Evolutionary conservation across 495 filamentous ascomycete species (phyloP).

Genomic region (Diplogelasinospora grovesii): DNA sequence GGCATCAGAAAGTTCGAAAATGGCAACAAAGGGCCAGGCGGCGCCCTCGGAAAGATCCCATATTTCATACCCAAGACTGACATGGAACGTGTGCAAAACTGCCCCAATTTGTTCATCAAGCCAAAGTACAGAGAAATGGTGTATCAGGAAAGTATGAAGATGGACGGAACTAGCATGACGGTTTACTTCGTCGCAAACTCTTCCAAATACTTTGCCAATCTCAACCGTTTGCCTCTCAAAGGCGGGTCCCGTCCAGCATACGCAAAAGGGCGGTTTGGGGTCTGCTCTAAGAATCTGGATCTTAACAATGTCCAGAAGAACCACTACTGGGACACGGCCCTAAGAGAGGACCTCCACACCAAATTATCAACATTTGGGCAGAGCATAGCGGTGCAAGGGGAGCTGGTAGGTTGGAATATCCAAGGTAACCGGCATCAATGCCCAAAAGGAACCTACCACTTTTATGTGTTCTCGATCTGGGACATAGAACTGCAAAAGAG

Average conservation of each 20-base stretch:
- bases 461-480: conserved; percentile 17
- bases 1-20: conserved; percentile 13
- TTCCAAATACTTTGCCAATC: conserved; percentile 3
- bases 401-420: conserved; percentile 21
- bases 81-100: conserved; percentile 19
- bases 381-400: conserved; percentile 22
- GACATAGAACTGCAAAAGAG: conserved; percentile 11
- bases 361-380: conserved; percentile 4
- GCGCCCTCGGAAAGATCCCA: conserved; percentile 3
- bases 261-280: conserved; percentile 19
- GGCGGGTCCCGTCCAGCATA: conserved; percentile 3
- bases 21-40: neutral
- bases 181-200: conserved; percentile 15
- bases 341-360: conserved; percentile 6
- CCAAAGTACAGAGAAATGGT: conserved; percentile 8
- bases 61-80: conserved; percentile 17
- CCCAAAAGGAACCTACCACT: conserved; percentile 4
- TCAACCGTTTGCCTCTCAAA: conserved; percentile 2
- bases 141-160: conserved; percentile 22
- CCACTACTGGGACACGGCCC: conserved; percentile 13
- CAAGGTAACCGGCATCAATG: conserved; percentile 17
- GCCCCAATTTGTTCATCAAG: conserved; percentile 25
- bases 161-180: conserved; percentile 20
- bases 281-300: conserved; percentile 18
- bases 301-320: neutral